phyloP scores from a whole-genome alignment of 768 basidiomycete species.

The Paxillus ammoniavirescens region DNA sequence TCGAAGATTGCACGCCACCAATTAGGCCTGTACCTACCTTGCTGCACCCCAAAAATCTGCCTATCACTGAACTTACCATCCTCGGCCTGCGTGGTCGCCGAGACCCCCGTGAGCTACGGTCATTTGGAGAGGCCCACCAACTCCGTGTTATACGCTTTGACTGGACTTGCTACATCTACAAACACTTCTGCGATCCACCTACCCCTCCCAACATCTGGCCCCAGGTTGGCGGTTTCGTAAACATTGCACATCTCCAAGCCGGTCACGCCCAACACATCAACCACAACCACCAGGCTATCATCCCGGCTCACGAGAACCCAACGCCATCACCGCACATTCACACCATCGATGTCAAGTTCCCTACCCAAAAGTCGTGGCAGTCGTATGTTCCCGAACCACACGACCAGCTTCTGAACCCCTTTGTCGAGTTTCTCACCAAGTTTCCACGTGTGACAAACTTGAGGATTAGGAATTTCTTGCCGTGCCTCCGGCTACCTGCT shows the following conservation, averaged over 20 bases:
- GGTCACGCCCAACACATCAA: slow-evolving; percentile 3
- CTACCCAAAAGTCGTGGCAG: slow-evolving; percentile 30
- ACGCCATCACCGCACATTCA: slow-evolving; percentile 25
- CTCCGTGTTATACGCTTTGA: slow-evolving; percentile 45
- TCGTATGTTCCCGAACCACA: slow-evolving; percentile 26
- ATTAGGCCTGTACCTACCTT: slow-evolving; percentile 14
- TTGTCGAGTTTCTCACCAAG: slow-evolving; percentile 20
- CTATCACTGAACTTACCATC: slow-evolving; percentile 43
- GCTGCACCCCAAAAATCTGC: slow-evolving; percentile 34
- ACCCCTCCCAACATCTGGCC: slow-evolving; percentile 10
- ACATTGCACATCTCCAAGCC: neutral
- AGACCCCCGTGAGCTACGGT: slow-evolving; percentile 24
- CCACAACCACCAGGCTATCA: neutral
- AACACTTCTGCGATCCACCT: slow-evolving; percentile 17
- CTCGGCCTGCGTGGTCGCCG: slow-evolving; percentile 33
- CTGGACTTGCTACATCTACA: slow-evolving; percentile 40
- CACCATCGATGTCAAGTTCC: slow-evolving; percentile 30
- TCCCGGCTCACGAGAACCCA: slow-evolving; percentile 8
- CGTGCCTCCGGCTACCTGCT: slow-evolving; percentile 21
- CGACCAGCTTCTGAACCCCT: slow-evolving; percentile 27
- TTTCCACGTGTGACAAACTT: slow-evolving; percentile 22
- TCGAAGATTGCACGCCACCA: slow-evolving; percentile 40
- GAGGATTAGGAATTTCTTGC: slow-evolving; percentile 27
- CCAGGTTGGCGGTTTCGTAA: slow-evolving; percentile 10
- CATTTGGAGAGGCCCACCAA: slow-evolving; percentile 35